Conservation (phyloP, 169 alveolate genomes). For the Cryptosporidium felis region DNA sequence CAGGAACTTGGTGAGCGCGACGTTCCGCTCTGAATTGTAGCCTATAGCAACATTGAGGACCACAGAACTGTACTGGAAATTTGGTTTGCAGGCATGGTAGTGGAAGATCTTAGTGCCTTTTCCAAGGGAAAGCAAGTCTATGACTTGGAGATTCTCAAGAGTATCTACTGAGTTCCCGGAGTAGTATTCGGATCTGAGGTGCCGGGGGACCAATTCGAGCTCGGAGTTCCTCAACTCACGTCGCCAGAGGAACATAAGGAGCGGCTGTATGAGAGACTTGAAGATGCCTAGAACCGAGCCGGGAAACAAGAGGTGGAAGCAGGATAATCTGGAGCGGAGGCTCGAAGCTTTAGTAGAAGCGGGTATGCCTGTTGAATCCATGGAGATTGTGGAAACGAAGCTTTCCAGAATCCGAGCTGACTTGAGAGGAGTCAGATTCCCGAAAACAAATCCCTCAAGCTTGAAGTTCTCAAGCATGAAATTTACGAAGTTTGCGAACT, state of each 20-base stretch:
- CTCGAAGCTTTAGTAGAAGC: too few species aligned
- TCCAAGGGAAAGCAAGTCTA: slow-evolving; percentile 1
- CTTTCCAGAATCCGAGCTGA: too few species aligned
- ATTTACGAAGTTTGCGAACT: not conserved
- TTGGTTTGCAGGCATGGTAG: not conserved
- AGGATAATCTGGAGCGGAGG: too few species aligned
- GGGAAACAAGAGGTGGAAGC: too few species aligned
- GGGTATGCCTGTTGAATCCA: too few species aligned
- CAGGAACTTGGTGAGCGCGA: not conserved
- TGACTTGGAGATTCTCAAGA: not conserved
- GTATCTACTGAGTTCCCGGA: not conserved
- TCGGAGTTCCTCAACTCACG: too few species aligned
- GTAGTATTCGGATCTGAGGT: not conserved
- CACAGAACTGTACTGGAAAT: not conserved
- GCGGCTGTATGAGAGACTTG: too few species aligned
- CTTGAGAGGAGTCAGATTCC: slow-evolving; percentile 8
- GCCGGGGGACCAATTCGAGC: too few species aligned
- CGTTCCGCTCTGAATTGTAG: not conserved
- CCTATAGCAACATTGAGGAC: not conserved
- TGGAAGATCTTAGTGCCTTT: slow-evolving; percentile 11
- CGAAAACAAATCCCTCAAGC: slow-evolving; percentile 14
- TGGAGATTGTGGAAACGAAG: too few species aligned
- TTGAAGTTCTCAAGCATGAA: not conserved
- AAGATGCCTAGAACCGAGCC: too few species aligned
- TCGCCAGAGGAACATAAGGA: too few species aligned